A percentile compares a stretch with the other conserved stretches of the same genome.
Conservation (phyloP, 1,284 basidiomycete genomes). For the Ceratobasidium sp. region DNA sequence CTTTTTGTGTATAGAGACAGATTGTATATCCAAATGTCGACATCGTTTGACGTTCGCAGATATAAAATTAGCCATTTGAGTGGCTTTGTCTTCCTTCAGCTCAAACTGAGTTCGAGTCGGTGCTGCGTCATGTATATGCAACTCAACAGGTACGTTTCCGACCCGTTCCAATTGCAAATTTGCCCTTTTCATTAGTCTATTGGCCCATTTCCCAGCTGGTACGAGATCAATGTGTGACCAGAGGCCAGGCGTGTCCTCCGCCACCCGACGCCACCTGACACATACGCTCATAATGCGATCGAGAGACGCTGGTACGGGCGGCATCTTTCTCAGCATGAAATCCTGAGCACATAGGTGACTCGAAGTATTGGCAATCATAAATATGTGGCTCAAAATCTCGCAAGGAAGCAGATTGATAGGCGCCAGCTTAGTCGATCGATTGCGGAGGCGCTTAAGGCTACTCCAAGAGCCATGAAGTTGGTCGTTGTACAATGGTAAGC, state of each 20-base stretch:
- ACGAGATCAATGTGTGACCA: background rate
- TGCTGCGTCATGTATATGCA: background rate
- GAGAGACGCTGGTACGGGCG: background rate
- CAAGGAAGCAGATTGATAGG: background rate
- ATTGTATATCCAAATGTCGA: no score
- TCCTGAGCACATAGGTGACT: background rate
- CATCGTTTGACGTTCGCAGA: no score
- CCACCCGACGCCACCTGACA: background rate
- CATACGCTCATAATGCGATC: background rate
- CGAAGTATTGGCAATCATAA: background rate
- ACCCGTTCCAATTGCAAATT: background rate
- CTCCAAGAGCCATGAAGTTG: background rate
- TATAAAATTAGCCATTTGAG: background rate
- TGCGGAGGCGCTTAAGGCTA: background rate
- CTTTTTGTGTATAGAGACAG: no score
- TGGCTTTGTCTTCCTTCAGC: background rate
- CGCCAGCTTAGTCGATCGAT: background rate
- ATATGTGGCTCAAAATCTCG: constrained; percentile 8
- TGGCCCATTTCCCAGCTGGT: background rate
- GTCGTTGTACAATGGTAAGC: background rate
- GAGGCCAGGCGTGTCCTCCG: background rate
- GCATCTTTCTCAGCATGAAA: no score
- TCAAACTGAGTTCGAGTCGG: no score
- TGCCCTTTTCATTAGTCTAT: background rate
- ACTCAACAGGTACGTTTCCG: background rate